Percentiles rank a stretch among this genome's conserved stretches.
Conservation (phyloP, 225 moss, liverwort and hornwort genomes). For the Bryoerythrophyllum caledonicum region DNA sequence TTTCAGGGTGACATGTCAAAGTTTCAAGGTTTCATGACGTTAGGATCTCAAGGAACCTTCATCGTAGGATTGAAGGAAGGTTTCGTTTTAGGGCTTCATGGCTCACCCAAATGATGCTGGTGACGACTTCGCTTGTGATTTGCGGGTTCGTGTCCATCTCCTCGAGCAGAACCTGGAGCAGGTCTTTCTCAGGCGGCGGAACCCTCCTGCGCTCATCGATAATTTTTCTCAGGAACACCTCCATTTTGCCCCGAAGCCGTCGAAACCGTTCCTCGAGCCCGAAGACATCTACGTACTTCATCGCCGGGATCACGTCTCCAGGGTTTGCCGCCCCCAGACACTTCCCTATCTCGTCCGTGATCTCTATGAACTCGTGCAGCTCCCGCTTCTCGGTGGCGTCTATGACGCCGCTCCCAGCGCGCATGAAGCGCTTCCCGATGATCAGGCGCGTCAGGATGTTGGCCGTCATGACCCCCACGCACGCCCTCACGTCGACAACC, state of each 20-base stretch:
- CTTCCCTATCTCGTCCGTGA: constrained; percentile 25
- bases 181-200: constrained; percentile 18
- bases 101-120: constrained; percentile 38
- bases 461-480: constrained; percentile 39
- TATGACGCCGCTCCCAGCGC: constrained; percentile 14
- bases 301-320: constrained; percentile 34
- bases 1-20: too few relatives aligned
- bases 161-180: constrained; percentile 37
- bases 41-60: too few relatives aligned
- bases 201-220: constrained; percentile 16
- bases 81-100: too few relatives aligned
- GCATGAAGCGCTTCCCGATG: constrained; percentile 38
- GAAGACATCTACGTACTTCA: constrained; percentile 20
- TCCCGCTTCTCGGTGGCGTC: constrained; percentile 25
- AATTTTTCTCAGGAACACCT: constrained; percentile 30
- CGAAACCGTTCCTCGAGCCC: constrained; percentile 36
- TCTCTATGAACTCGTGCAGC: constrained; percentile 29
- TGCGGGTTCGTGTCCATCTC: constrained; percentile 17
- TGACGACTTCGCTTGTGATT: constrained; percentile 35
- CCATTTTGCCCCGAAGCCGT: constrained; percentile 34
- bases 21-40: too few relatives aligned
- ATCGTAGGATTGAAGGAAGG: too few relatives aligned
- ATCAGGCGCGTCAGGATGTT: constrained; percentile 38
- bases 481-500: constrained; percentile 20
- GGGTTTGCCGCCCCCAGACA: constrained; percentile 27